Evolutionary conservation across 1,284 basidiomycete species (phyloP), one percentile per base, ranked within the genome.

Genomic region (Pseudozyma tsukubaensis): DNA sequence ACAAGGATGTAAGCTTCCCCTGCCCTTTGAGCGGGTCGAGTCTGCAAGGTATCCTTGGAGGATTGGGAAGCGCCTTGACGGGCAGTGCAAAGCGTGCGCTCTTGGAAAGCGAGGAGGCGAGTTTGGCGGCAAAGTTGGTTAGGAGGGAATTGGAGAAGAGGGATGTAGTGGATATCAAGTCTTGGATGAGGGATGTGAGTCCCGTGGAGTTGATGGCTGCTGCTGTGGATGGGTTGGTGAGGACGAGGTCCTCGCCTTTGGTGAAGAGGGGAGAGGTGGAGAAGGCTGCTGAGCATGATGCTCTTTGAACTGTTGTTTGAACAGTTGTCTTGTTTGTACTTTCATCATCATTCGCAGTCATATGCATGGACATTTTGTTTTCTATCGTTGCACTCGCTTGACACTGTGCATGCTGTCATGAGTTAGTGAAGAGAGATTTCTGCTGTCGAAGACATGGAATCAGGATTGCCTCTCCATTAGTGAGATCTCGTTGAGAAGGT

Each of bases 1-100:
- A 58, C 58, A 56, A 56, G 13, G 68, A 66, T 43, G 52, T 78
- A 18, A 71, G 62, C 42, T 78, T 78, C 71, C 56, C 73, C 3
- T 78, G 76, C 42, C 76, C 76, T 0, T 32, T 72, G 50, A 55
- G 57, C 45, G 53, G 37, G 4, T 54, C 59, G 19, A 71, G 58
- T 21, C 32, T 75, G 53, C 45, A 62, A 34, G 44, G 54, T 2
- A 48, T 70, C 9, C 24, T 75, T 13, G 42, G 63, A n/a, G 59
- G 55, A 1, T 11, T 70, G 12, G 48, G 59, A 11, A 54, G 58
- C 45, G 29, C 51, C 2, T 36, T 72, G 13, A 34, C 36, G 9
- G 60, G 52, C 8, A 34, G 32, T 13, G 29, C 48, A 29, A 47
- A 50, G 3, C 58, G 68, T 19, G 36, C 49, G 1, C 44, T 64